Conservation (phyloP, 2,329 filamentous ascomycete species). For the Exophiala mesophila region DNA sequence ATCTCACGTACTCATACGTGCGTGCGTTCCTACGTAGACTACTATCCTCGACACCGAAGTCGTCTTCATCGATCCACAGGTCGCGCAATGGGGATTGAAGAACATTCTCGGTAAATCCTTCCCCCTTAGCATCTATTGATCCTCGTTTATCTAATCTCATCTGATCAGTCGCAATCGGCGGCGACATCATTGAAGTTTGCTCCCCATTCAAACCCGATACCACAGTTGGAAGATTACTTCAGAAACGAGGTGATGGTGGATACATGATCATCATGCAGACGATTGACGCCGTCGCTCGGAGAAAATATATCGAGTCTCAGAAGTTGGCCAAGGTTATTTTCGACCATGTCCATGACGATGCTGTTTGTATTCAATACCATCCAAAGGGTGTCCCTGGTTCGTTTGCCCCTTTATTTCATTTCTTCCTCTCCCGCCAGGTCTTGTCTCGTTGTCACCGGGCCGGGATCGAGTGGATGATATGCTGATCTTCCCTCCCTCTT, state of each 20-base stretch:
- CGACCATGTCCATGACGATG: conserved; percentile 30
- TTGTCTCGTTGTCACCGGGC: too few species aligned
- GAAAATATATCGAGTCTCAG: conserved; percentile 35
- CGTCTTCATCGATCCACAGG: conserved; percentile 36
- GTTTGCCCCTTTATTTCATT: too few species aligned
- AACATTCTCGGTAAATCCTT: conserved; percentile 35
- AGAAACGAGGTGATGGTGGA: conserved; percentile 41
- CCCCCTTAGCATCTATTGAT: not conserved
- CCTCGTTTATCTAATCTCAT: not conserved
- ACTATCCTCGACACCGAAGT: conserved; percentile 37
- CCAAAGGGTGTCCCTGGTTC: conserved; percentile 39
- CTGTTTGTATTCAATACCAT: conserved; percentile 41
- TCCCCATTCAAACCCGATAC: conserved; percentile 36
- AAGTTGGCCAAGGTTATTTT: conserved; percentile 37
- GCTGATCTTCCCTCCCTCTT: conserved; percentile 18
- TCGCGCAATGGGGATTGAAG: conserved; percentile 37
- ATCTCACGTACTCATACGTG: not conserved
- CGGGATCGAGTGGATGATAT: too few species aligned
- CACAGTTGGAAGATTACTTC: conserved; percentile 38
- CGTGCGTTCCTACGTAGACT: conserved; percentile 21
- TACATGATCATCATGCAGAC: conserved; percentile 50
- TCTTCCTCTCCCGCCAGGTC: too few species aligned
- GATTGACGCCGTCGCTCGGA: conserved; percentile 34
- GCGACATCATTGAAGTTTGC: conserved; percentile 40
- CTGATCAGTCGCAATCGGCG: conserved; percentile 37